Percentiles rank a stretch among this genome's conserved stretches.
phyloP scores from a whole-genome alignment of 139 green algal genomes.

The Monoraphidium neglectum region DNA sequence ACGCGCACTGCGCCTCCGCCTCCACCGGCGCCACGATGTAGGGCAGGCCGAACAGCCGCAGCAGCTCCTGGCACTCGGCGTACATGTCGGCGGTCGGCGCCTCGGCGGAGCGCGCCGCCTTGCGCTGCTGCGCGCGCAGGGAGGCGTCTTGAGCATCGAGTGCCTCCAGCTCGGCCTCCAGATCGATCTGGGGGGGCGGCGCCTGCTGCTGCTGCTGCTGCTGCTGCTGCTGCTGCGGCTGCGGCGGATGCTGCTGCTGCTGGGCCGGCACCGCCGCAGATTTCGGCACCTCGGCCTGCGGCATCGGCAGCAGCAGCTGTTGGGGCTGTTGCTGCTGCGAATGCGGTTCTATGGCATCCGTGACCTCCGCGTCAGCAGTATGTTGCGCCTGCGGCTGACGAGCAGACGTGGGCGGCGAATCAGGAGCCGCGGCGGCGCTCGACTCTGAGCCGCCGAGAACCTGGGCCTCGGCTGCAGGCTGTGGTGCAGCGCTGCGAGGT shows the following conservation, averaged over 20 bases:
- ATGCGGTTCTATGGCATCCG: neutral
- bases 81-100: constrained; percentile 80
- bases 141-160: constrained; percentile 19
- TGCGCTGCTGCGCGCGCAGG: constrained; percentile 6
- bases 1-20: constrained; percentile 96
- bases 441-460: too few relatives aligned
- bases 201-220: neutral
- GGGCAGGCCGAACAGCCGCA: constrained; percentile 96
- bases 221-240: constrained; percentile 7
- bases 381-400: too few relatives aligned
- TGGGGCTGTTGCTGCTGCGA: neutral
- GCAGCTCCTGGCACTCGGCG: constrained; percentile 88
- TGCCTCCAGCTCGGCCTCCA: constrained; percentile 36
- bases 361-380: too few relatives aligned
- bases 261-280: neutral
- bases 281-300: neutral
- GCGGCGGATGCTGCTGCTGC: neutral
- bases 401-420: too few relatives aligned
- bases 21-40: constrained; percentile 96
- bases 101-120: constrained; percentile 44
- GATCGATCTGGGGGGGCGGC: constrained; percentile 28
- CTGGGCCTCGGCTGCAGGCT: too few relatives aligned
- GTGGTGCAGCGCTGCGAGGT: too few relatives aligned
- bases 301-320: neutral
- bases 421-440: too few relatives aligned